phyloP scores from a whole-genome alignment of 2,329 filamentous ascomycete species.

The Ceratocystis destructans region DNA sequence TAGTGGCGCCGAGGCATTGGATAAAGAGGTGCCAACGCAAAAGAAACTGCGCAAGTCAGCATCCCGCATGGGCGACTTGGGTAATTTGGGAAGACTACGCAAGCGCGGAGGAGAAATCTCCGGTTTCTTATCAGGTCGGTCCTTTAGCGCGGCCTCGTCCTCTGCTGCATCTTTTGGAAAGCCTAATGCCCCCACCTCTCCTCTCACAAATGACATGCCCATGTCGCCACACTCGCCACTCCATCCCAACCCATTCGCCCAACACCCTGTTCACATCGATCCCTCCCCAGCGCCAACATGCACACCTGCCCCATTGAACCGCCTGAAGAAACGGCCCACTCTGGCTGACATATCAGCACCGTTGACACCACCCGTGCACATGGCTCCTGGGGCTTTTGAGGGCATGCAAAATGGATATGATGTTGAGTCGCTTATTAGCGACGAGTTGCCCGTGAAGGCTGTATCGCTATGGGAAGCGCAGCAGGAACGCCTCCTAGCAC shows the following conservation, averaged over 20 bases:
- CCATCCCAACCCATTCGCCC: constrained; percentile 14
- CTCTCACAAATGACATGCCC: constrained; percentile 1
- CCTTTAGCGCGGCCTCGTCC: constrained; percentile 23
- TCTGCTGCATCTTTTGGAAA: constrained; percentile 21
- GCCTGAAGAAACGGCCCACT: constrained; percentile 19
- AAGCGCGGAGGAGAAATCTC: constrained; percentile 21
- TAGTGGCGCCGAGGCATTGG: constrained; percentile 28
- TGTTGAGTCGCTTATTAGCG: constrained; percentile 5
- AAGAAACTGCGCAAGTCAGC: constrained; percentile 43
- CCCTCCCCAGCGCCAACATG: constrained; percentile 7
- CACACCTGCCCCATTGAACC: constrained; percentile 10
- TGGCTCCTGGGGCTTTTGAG: constrained; percentile 17
- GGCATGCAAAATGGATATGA: constrained; percentile 16
- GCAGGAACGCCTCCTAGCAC: not conserved
- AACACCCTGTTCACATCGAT: constrained; percentile 9
- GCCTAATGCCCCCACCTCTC: constrained; percentile 19
- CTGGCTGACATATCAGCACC: constrained; percentile 20
- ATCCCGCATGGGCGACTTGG: constrained; percentile 32
- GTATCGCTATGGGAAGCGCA: constrained; percentile 14
- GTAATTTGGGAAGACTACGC: constrained; percentile 26
- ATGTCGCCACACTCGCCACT: constrained; percentile 16
- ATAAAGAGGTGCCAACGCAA: constrained; percentile 24
- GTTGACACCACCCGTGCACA: constrained; percentile 14
- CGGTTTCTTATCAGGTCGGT: constrained; percentile 19
- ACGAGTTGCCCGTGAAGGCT: constrained; percentile 10